These are phyloP conservation scores for Ustilago xerochloae DNA, from an alignment of 1,284 basidiomycete genomes.

Conservation along the genomic window DNA sequence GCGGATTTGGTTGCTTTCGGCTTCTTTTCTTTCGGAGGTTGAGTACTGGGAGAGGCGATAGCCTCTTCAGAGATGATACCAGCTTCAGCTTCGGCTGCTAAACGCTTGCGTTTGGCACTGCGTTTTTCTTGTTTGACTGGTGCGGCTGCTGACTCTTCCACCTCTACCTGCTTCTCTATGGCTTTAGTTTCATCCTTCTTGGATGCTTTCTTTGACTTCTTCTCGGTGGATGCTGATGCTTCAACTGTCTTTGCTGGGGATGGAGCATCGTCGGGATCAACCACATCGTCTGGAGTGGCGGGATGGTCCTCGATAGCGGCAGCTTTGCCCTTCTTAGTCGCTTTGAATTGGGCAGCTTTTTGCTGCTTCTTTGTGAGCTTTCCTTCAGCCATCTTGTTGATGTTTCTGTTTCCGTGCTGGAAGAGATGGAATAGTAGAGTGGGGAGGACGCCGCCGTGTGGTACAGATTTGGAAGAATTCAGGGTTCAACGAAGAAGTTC, in stretches of 20 bases:
- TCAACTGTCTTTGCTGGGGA: not conserved
- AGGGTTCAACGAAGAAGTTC: slow-evolving; percentile 32
- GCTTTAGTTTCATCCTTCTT: not conserved
- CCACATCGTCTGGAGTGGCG: slow-evolving; percentile 26
- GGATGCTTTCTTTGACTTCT: not conserved
- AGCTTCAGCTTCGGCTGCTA: slow-evolving; percentile 33
- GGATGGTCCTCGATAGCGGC: slow-evolving; percentile 26
- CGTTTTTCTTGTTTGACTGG: slow-evolving; percentile 43
- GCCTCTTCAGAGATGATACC: slow-evolving; percentile 7
- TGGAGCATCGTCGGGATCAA: slow-evolving; percentile 11
- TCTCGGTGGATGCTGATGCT: slow-evolving; percentile 10
- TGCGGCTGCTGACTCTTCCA: slow-evolving; percentile 3
- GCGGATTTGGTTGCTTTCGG: slow-evolving; percentile 12
- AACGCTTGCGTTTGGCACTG: slow-evolving; percentile 46
- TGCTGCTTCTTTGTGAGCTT: slow-evolving; percentile 62
- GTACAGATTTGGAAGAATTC: not conserved
- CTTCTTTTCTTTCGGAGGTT: slow-evolving; percentile 21
- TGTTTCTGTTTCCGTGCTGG: not conserved
- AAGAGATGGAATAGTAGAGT: not conserved
- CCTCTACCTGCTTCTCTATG: not conserved
- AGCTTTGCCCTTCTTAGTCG: slow-evolving; percentile 42
- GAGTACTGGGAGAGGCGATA: not conserved
- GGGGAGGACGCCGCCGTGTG: not conserved
- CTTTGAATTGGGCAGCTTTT: slow-evolving; percentile 56
- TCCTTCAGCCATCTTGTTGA: slow-evolving; percentile 19